Percentiles rank a stretch among this genome's conserved stretches.
Evolutionary conservation across 306 rosid species (phyloP).

Genomic region (Phaseolus lunatus): DNA sequence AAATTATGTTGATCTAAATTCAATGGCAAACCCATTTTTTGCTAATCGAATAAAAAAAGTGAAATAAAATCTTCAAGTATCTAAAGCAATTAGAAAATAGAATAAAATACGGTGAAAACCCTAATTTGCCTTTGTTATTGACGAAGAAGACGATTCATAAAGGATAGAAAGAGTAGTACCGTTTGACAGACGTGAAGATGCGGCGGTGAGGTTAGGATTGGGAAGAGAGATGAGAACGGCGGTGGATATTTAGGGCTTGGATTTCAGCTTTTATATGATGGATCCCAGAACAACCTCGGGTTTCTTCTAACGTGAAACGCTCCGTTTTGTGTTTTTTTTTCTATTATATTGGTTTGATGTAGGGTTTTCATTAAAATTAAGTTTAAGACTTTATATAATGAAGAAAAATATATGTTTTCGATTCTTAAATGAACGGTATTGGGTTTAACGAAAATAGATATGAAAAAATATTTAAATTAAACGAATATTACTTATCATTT

Average conservation of each 20-base stretch:
- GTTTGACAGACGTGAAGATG: background rate
- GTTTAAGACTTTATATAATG: no score
- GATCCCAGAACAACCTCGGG: background rate
- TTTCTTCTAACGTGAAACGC: background rate
- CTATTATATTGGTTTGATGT: background rate
- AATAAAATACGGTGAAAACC: background rate
- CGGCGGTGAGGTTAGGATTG: background rate
- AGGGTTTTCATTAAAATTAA: no score
- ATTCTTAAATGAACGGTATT: no score
- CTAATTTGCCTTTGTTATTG: background rate
- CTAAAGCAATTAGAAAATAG: background rate
- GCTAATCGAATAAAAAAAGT: background rate
- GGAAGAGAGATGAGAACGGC: slow-evolving; percentile 8
- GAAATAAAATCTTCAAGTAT: background rate
- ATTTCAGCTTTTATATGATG: slow-evolving; percentile 21
- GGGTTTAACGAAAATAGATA: no score
- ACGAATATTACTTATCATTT: no score
- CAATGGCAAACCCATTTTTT: background rate
- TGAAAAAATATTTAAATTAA: no score
- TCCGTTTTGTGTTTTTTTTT: background rate
- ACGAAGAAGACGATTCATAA: background rate
- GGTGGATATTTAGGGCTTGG: slow-evolving; percentile 34
- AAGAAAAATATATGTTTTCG: no score
- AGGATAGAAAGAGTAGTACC: slow-evolving; percentile 13
- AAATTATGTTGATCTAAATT: background rate